Percentiles rank a stretch among this genome's conserved stretches.
Conservation (phyloP, 345 rosid species). For the Gossypium thurberi region DNA sequence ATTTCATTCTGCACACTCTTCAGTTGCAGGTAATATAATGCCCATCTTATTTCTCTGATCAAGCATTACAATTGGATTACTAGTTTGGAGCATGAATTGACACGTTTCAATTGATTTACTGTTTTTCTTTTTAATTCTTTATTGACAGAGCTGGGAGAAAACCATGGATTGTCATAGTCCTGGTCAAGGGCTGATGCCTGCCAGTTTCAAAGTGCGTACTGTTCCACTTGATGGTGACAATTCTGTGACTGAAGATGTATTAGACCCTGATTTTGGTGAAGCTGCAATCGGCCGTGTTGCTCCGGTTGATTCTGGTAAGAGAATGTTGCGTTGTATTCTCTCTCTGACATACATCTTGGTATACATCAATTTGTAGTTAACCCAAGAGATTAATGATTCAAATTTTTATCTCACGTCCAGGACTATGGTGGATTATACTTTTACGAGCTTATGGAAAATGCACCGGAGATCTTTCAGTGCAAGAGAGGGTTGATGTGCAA, state of each 20-base stretch:
- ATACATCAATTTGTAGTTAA: neutral
- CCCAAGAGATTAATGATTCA: neutral
- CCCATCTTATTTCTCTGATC: neutral
- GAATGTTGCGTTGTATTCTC: neutral
- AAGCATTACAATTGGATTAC: constrained; percentile 4
- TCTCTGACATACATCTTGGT: neutral
- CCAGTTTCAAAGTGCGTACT: constrained; percentile 85
- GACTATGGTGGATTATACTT: constrained; percentile 94
- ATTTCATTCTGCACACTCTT: constrained; percentile 85
- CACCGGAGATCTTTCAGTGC: constrained; percentile 77
- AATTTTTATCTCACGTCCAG: constrained; percentile 25
- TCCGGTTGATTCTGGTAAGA: constrained; percentile 85
- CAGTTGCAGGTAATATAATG: constrained; percentile 69
- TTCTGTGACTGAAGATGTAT: constrained; percentile 71
- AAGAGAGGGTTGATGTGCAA: constrained; percentile 90
- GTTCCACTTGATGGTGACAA: constrained; percentile 83
- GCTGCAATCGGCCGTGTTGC: constrained; percentile 99
- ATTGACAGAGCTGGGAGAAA: constrained; percentile 89
- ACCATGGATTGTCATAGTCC: constrained; percentile 97
- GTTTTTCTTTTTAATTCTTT: neutral
- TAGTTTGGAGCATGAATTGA: constrained; percentile 2
- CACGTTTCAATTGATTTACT: neutral
- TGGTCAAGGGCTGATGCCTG: constrained; percentile 96
- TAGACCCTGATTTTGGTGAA: constrained; percentile 94
- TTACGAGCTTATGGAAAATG: constrained; percentile 90